These are phyloP conservation scores for Trametes polyzona DNA, from an alignment of 1,284 basidiomycete species.

Conservation along the genomic window DNA sequence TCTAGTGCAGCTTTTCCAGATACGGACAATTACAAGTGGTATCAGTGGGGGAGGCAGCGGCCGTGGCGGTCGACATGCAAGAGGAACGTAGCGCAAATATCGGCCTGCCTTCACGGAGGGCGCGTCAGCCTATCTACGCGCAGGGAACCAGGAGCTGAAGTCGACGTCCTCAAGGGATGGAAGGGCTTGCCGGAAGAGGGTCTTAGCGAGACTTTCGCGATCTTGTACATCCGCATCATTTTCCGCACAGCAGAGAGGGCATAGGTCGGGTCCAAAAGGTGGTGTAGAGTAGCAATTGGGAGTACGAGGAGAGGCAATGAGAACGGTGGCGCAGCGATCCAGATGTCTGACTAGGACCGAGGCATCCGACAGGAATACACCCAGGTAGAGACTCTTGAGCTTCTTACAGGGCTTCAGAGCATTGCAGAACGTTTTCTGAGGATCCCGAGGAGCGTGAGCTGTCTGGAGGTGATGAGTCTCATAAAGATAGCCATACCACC, in stretches of 20 bases:
- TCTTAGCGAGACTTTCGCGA: constrained; percentile 46
- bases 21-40: no score
- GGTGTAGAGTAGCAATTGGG: constrained; percentile 21
- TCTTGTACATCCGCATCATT: constrained; percentile 36
- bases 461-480: background rate
- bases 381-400: constrained; percentile 59
- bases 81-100: no score
- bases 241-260: constrained; percentile 36
- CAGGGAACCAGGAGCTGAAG: constrained; percentile 59
- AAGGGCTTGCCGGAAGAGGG: constrained; percentile 48
- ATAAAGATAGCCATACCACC: constrained; percentile 45
- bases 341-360: constrained; percentile 40
- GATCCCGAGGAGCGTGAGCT: background rate
- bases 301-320: constrained; percentile 42
- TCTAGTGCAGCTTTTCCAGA: no score
- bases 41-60: no score
- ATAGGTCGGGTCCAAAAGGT: constrained; percentile 40
- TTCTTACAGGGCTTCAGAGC: constrained; percentile 44
- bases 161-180: constrained; percentile 47
- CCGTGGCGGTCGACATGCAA: no score
- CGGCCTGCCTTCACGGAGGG: no score
- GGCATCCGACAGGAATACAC: constrained; percentile 58
- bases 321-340: constrained; percentile 39
- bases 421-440: constrained; percentile 35
- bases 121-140: no score